These are phyloP conservation scores for Pyrenochaeta sp. DNA, from an alignment of 2,329 filamentous ascomycete species.

Conservation along the genomic window DNA sequence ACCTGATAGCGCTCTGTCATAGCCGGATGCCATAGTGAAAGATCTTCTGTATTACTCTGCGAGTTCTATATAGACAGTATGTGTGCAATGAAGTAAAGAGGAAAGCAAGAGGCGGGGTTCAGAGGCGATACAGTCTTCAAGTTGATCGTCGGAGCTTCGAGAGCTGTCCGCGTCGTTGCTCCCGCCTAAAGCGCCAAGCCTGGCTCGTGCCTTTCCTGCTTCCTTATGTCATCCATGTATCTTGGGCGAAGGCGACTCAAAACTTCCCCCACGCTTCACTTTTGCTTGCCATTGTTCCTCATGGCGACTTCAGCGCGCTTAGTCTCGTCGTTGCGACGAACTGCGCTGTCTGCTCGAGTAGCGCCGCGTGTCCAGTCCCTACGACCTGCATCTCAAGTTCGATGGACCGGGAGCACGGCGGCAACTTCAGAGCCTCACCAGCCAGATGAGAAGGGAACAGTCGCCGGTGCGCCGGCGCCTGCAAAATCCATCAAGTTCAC, in stretches of 20 bases:
- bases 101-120: conserved; percentile 14
- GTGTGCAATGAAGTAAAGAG: conserved; percentile 6
- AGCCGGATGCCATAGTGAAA: conserved; percentile 84
- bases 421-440: conserved; percentile 54
- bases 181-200: conserved; percentile 47
- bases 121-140: conserved; percentile 25
- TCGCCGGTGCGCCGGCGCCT: conserved; percentile 44
- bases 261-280: conserved; percentile 28
- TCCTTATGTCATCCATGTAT: conserved; percentile 37
- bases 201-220: conserved; percentile 36
- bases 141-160: conserved; percentile 42
- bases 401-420: conserved; percentile 48
- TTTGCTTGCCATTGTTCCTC: conserved; percentile 22
- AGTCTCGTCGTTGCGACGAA: conserved; percentile 43
- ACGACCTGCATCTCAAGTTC: conserved; percentile 41
- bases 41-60: not conserved
- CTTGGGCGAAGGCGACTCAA: conserved; percentile 24
- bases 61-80: not conserved
- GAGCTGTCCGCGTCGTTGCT: conserved; percentile 51
- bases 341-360: conserved; percentile 35
- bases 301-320: conserved; percentile 49
- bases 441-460: conserved; percentile 44
- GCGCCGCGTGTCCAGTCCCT: conserved; percentile 30
- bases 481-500: conserved; percentile 74
- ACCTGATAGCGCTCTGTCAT: conserved; percentile 99